Evolutionary conservation across 495 filamentous ascomycete species (phyloP), one percentile per base, ranked within the genome.

Genomic region (Terfezia boudieri): DNA sequence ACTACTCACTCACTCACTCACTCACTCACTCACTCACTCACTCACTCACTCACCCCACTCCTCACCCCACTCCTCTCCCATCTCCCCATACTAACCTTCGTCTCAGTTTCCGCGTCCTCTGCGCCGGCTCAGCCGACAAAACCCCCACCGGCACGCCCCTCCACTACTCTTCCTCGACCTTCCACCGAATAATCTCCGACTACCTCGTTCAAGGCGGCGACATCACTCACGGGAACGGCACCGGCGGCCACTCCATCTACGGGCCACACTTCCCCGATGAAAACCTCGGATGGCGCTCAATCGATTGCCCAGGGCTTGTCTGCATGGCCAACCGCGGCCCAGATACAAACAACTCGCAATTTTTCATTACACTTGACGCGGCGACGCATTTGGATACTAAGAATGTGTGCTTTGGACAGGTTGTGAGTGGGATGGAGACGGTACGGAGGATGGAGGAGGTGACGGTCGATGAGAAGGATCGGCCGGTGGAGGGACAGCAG

Each of bases 241-340:
- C 68, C 2, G 71, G 71, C 22, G 69, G 68, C 0, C 36, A 52
- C 41, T 68, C 62, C 49, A 70, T 69, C 26, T 69, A 67, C 55
- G 82, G 80, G 62, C 78, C 81, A 70, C 82, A 82, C 71, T 71
- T 71, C 38, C 63, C 62, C 10, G 69, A 71, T 54, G 71, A 73
- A 60, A 73, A 73, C 50, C 51, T 73, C 12, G 58, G 64, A 14
- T 73, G 70, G 70, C 60, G 67, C 22, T 53, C 64, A 9, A 67
- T 71, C 49, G 68, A 73, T 50, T 59, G 52, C 0, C 60, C 61
- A 17, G 70, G 71, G 16, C 55, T 73, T 50, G 64, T 73, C 8
- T 72, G 71, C 50, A 71, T 71, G 62, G 71, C 71, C 1, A 73
- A 71, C 51, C 56, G 66, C 22, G 71, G 71, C 35, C 66, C 59